Percentiles rank a stretch among this genome's conserved stretches.
These are phyloP conservation scores for Kwoniella botswanensis DNA, from an alignment of 768 basidiomycete genomes.

Conservation along the genomic window DNA sequence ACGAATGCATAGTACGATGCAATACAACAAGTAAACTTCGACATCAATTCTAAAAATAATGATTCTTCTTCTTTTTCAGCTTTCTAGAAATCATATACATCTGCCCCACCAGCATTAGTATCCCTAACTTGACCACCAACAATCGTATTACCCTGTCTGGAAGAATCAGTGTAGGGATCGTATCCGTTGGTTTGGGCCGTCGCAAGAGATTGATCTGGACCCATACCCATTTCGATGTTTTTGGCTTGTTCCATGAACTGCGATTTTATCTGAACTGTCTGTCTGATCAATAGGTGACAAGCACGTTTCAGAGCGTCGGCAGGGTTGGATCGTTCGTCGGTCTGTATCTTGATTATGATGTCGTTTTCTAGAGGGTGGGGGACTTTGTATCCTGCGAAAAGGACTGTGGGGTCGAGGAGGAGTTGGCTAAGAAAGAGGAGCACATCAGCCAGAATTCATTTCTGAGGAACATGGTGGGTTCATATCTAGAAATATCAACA, in stretches of 20 bases:
- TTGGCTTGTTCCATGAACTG: conserved; percentile 59
- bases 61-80: neutral
- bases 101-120: conserved; percentile 13
- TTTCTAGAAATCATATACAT: conserved; percentile 53
- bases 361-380: conserved; percentile 94
- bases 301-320: conserved; percentile 81
- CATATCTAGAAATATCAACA: no score
- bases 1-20: conserved; percentile 6
- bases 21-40: neutral
- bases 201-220: conserved; percentile 33
- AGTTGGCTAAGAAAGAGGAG: conserved; percentile 65
- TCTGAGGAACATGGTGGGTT: no score
- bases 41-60: neutral
- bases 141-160: conserved; percentile 17
- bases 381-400: conserved; percentile 97
- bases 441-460: no score
- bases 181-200: conserved; percentile 27
- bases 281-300: conserved; percentile 77
- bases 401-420: conserved; percentile 79
- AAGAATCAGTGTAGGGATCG: conserved; percentile 41
- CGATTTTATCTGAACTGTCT: conserved; percentile 59
- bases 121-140: conserved; percentile 24
- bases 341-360: conserved; percentile 94
- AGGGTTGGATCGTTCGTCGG: conserved; percentile 83
- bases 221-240: conserved; percentile 56